Conservation (phyloP, 2,329 filamentous ascomycete species). For the Cephalotrichum gorgonifer region DNA sequence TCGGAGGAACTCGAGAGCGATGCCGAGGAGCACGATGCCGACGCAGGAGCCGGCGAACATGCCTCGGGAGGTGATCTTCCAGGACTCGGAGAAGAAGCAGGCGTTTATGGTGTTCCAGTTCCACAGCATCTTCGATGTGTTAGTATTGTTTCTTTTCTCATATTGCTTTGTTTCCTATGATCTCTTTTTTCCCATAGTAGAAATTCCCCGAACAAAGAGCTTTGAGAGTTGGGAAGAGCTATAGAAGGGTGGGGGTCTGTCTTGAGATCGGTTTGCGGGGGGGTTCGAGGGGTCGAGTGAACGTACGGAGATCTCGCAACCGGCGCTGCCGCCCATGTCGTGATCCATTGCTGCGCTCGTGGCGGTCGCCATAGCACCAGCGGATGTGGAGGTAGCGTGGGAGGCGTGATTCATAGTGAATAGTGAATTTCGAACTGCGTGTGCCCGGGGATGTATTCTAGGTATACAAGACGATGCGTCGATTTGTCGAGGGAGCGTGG, state of each 20-base stretch:
- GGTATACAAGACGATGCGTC: neutral
- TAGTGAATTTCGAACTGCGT: too few relatives aligned
- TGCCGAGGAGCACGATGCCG: conserved; percentile 63
- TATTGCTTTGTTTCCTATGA: too few relatives aligned
- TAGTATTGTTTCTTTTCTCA: conserved; percentile 1
- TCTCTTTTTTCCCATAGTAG: too few relatives aligned
- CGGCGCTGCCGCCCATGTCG: conserved; percentile 10
- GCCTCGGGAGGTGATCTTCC: conserved; percentile 58
- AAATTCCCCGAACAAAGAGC: too few relatives aligned
- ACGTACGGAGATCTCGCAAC: conserved; percentile 32
- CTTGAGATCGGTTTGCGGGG: neutral
- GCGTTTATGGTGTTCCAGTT: conserved; percentile 66
- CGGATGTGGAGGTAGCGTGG: conserved; percentile 7
- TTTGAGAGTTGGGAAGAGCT: too few relatives aligned
- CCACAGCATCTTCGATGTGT: conserved; percentile 57
- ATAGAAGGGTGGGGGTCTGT: too few relatives aligned
- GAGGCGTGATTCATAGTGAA: conserved; percentile 5
- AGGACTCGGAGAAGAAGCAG: conserved; percentile 60
- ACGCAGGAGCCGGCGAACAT: conserved; percentile 77
- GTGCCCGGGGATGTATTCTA: too few relatives aligned
- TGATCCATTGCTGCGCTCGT: conserved; percentile 7
- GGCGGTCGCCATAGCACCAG: conserved; percentile 10
- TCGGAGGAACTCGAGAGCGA: conserved; percentile 62
- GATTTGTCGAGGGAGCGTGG: neutral
- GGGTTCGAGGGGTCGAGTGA: conserved; percentile 13